Base-by-base conservation (phyloP, 73 alveolate species). In the Paramecium pentaurelia region DNA sequence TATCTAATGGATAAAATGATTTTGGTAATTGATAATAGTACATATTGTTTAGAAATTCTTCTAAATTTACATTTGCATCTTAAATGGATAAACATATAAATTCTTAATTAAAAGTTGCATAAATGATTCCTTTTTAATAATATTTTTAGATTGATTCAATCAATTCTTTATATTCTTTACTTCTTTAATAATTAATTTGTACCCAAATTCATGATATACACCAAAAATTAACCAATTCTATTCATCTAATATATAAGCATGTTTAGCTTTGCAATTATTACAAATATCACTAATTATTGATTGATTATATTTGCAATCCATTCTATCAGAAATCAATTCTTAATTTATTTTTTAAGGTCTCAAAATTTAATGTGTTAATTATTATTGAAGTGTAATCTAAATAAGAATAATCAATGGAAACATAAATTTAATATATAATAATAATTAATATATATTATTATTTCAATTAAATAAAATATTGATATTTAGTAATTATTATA, bases 201-300 rank as follows among this genome's bases (percentile, higher is more conserved):
- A 64, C 84, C 84, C 84, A 64, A 64, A 64, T 64, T 64, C 22
- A 64, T 64, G 84, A 28, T 64, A 64, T 64, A 64, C 84, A 6
- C 84, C 84, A 8, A 64, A 4, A 64, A 64, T 64, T 14, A 64
- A 12, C 84, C 84, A 64, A 64, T 64, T 64, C 4, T 64, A 9
- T 32, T 64, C 84, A 64, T 64, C 84, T 32, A 64, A 34, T 64
- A 2, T 12, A 12, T 64, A 64, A 7, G 84, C 84, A 28, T 64
- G 84, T 28, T 28, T 64, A 2, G 84, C 84, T 64, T 64, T 64
- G 49, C 84, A 64, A 32, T 28, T 32, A 12, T 64, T 64, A 34
- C 84, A 64, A 28, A 64, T 64, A 64, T 64, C 70, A 18, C 11
- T 20, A 32, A 64, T 32, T 32, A 64, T 64, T 64, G 42, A 28